Conservation (phyloP, 331 rosid genomes). For the Prunus yedoensis region DNA sequence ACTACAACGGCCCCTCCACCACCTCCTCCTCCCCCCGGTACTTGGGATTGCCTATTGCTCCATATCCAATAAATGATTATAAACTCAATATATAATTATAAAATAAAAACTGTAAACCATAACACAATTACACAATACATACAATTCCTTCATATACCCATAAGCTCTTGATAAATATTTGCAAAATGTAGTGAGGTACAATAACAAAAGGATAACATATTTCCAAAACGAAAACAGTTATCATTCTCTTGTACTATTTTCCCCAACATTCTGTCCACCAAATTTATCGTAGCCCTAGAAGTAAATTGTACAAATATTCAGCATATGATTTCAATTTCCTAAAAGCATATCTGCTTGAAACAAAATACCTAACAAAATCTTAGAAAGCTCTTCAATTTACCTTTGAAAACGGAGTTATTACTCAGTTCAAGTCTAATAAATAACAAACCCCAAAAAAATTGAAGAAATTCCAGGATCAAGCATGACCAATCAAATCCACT, state of each 20-base stretch:
- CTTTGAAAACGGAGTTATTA: neutral
- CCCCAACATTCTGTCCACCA: neutral
- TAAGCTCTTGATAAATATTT: neutral
- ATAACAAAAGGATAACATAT: neutral
- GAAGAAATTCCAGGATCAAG: conserved; percentile 10
- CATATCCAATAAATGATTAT: conserved; percentile 27
- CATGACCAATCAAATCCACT: conserved; percentile 12
- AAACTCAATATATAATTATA: conserved; percentile 18
- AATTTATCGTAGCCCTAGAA: neutral
- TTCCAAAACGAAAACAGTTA: neutral
- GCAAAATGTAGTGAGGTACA: neutral
- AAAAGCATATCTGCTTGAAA: neutral
- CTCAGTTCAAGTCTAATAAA: conserved; percentile 30
- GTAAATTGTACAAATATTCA: neutral
- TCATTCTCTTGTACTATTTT: neutral
- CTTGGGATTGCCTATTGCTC: conserved; percentile 65
- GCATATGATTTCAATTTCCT: neutral
- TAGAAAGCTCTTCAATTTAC: neutral
- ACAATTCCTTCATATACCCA: conserved; percentile 8
- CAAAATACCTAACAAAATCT: neutral
- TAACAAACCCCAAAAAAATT: conserved; percentile 24
- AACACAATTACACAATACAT: conserved; percentile 4
- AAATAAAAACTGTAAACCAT: neutral
- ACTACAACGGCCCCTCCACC: conserved; percentile 38
- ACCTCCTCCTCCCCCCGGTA: conserved; percentile 49